A percentile compares a stretch with the other conserved stretches of the same genome.
Conservation (phyloP, 305 asterid species). For the Vinca major region DNA sequence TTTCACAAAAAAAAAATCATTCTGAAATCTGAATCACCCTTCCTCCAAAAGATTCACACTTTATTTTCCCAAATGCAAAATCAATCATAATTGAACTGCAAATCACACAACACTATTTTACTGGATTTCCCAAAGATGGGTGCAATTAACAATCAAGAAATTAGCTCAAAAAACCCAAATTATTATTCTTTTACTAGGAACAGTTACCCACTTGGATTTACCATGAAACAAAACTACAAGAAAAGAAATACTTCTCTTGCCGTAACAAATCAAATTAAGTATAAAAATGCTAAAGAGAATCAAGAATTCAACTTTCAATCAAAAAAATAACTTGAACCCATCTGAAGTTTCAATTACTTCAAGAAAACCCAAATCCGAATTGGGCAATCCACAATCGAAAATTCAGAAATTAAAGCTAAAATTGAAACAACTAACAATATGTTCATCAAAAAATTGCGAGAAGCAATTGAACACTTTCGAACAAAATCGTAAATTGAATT, state of each 20-base stretch:
- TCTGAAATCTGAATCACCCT: conserved; percentile 10
- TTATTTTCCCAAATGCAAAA: not conserved
- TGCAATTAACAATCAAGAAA: not conserved
- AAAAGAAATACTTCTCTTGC: not conserved
- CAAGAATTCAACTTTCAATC: conserved; percentile 2
- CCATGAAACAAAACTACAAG: not conserved
- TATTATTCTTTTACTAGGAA: not conserved
- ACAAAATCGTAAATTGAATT: conserved; percentile 12
- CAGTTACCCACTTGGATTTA: not conserved
- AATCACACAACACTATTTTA: not conserved
- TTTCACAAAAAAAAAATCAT: conserved; percentile 5
- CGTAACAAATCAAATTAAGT: not conserved
- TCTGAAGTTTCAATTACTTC: not conserved
- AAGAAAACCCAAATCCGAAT: conserved; percentile 3
- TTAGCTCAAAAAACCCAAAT: not conserved
- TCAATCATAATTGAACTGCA: not conserved
- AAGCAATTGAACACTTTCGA: conserved; percentile 24
- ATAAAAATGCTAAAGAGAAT: not conserved
- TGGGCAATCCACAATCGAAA: conserved; percentile 7
- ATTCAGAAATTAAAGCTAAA: not conserved
- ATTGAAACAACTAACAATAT: conserved; percentile 1
- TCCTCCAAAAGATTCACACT: not conserved
- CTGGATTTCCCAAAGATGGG: not conserved
- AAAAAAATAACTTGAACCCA: conserved; percentile 1
- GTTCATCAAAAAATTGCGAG: conserved; percentile 3